Evolutionary conservation across 2,329 filamentous ascomycete species (phyloP), one percentile per base, ranked within the genome.

Genomic region (Penicillium nordicum): DNA sequence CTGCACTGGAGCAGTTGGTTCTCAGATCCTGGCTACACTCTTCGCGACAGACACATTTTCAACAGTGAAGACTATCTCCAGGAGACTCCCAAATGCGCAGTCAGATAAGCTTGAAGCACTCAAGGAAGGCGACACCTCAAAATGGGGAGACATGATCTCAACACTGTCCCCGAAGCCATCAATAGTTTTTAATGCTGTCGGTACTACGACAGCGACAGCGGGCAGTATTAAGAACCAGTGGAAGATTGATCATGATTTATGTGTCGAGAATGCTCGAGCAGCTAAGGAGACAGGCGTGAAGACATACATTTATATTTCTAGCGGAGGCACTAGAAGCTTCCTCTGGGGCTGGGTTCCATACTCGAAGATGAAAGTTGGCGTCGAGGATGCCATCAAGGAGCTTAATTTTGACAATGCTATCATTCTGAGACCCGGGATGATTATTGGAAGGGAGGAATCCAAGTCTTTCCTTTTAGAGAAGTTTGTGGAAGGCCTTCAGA

Each of bases 191-290:
- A 71, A 70, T 40, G 69, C 71, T 5, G 66, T 75, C 9, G 72
- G 72, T 29, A 74, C 72, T 11, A 74, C 71, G 3, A 58, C 58
- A 38, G 69, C 68, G 4, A 57, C 62, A 23, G 72, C 72, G 4
- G 72, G 72, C 1, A 65, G 71, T 12, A 42, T 74, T 38, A 57
- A 66, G 46, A 69, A 72, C 12, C 72, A 75, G 55, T 70, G 71
- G 69, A 70, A 69, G 50, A 73, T 75, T 53, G 72, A 75, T 57
- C 72, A 74, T 53, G 72, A 74, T 53, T 50, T 70, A 34, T 70
- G 67, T 48, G 61, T 74, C 9, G 71, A 72, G 50, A 72, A 67
- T 30, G 72, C 72, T 11, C 62, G 64, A 50, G 72, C 70, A 27
- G 72, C 72, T 30, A 74, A 74, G 53, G 63, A 63, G 12, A 70